Conservation (phyloP, 1,139 yeast species). For the Saccharomyces hybrid region DNA sequence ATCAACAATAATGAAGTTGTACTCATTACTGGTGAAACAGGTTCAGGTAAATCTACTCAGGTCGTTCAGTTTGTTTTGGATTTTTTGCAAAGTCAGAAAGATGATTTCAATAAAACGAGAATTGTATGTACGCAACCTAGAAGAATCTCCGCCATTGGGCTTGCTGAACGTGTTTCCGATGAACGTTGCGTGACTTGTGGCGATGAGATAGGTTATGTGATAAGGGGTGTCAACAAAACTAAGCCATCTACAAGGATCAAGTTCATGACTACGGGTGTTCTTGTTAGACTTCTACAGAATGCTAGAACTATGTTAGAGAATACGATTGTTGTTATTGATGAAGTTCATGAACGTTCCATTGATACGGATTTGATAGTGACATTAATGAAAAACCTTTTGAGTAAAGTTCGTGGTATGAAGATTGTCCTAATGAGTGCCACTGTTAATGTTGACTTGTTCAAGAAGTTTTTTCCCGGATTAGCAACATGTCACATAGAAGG, state of each 20-base stretch:
- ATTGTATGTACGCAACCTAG: conserved; percentile 92
- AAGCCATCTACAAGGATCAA: conserved; percentile 55
- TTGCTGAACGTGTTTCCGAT: conserved; percentile 85
- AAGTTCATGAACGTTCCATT: conserved; percentile 90
- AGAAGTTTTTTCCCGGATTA: conserved; percentile 47
- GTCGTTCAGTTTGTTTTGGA: conserved; percentile 85
- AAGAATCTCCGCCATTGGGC: conserved; percentile 88
- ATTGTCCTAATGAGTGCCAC: conserved; percentile 92
- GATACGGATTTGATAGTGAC: conserved; percentile 83
- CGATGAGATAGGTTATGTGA: conserved; percentile 74
- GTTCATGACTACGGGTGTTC: conserved; percentile 89
- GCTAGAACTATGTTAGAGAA: conserved; percentile 41
- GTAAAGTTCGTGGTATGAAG: conserved; percentile 44
- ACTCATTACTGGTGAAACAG: conserved; percentile 91
- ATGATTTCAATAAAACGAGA: conserved; percentile 37
- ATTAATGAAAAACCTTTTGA: conserved; percentile 54
- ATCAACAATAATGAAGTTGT: conserved; percentile 58
- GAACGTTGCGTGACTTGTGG: conserved; percentile 70
- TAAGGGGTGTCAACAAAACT: conserved; percentile 81
- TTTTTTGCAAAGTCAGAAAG: conserved; percentile 34
- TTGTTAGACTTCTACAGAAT: conserved; percentile 73
- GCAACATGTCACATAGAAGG: conserved; percentile 74
- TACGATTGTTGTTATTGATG: conserved; percentile 65
- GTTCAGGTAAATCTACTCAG: conserved; percentile 92
- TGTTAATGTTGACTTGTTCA: conserved; percentile 64